These are phyloP conservation scores for Rhodotorula taiwanensis DNA, from an alignment of 768 basidiomycete species.

Conservation along the genomic window DNA sequence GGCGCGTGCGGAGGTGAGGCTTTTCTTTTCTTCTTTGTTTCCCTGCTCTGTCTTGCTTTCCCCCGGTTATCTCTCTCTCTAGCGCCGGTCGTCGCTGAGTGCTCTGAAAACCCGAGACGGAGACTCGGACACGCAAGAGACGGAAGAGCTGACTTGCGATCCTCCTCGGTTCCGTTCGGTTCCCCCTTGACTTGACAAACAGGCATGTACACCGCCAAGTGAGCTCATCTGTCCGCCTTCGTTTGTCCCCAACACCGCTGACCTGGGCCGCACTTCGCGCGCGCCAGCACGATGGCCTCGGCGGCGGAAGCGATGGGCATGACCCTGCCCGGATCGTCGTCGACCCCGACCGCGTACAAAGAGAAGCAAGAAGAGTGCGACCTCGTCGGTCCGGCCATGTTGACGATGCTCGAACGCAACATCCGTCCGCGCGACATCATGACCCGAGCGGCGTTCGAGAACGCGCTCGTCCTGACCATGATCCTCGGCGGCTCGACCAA, in stretches of 20 bases:
- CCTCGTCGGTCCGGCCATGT: slow-evolving; percentile 72
- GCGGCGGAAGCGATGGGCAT: slow-evolving; percentile 92
- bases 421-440: slow-evolving; percentile 92
- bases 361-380: slow-evolving; percentile 84
- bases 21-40: no score
- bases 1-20: slow-evolving; percentile 71
- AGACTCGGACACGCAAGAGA: no score
- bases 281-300: slow-evolving; percentile 73
- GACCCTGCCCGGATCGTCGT: slow-evolving; percentile 93
- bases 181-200: neutral
- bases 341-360: slow-evolving; percentile 83
- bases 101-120: no score
- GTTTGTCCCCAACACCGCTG: no score
- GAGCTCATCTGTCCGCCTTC: no score
- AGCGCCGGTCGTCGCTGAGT: no score
- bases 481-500: slow-evolving; percentile 96
- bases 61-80: no score
- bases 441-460: slow-evolving; percentile 93
- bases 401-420: slow-evolving; percentile 79
- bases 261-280: no score
- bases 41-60: no score
- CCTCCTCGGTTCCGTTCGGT: neutral
- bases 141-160: neutral
- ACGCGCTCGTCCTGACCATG: slow-evolving; percentile 95
- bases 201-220: slow-evolving; percentile 42